These are phyloP conservation scores for Trichosporon faecale DNA, from an alignment of 1,284 basidiomycete species.

Conservation along the genomic window DNA sequence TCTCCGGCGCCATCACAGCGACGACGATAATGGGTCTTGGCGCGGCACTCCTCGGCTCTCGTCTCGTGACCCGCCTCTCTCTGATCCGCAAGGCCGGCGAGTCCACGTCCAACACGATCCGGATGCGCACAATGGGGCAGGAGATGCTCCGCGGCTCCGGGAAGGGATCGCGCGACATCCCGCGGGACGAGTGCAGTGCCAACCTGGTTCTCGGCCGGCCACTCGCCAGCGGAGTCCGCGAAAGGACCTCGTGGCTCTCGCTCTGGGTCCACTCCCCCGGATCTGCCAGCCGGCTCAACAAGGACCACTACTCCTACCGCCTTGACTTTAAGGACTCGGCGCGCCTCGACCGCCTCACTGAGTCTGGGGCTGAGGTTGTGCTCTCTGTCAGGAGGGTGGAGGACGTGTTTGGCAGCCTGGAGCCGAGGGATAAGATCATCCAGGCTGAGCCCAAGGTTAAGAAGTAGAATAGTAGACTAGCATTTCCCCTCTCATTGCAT, in stretches of 20 bases:
- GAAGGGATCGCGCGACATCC: constrained; percentile 15
- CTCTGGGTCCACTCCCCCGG: neutral
- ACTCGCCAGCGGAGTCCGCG: neutral
- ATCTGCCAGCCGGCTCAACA: neutral
- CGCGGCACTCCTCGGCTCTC: constrained; percentile 13
- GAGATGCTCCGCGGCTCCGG: constrained; percentile 7
- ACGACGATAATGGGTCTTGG: constrained; percentile 2
- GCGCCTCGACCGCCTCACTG: neutral
- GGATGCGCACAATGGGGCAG: constrained; percentile 18
- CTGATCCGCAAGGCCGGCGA: constrained; percentile 14
- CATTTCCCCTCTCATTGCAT: neutral
- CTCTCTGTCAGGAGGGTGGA: constrained; percentile 17
- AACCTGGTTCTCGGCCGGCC: constrained; percentile 10
- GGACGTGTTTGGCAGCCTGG: constrained; percentile 23
- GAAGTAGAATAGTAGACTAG: constrained; percentile 7
- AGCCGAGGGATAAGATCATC: neutral
- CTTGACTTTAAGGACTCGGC: constrained; percentile 20
- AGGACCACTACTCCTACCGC: constrained; percentile 19
- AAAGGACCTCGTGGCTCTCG: neutral
- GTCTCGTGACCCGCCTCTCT: constrained; percentile 21
- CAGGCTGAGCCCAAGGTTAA: neutral
- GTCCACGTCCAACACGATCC: constrained; percentile 12
- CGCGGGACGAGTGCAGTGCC: constrained; percentile 1
- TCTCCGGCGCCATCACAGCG: constrained; percentile 8
- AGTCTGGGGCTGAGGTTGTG: constrained; percentile 16